These are phyloP conservation scores for Kandelia obovata DNA, from an alignment of 345 rosid genomes.

Conservation along the genomic window DNA sequence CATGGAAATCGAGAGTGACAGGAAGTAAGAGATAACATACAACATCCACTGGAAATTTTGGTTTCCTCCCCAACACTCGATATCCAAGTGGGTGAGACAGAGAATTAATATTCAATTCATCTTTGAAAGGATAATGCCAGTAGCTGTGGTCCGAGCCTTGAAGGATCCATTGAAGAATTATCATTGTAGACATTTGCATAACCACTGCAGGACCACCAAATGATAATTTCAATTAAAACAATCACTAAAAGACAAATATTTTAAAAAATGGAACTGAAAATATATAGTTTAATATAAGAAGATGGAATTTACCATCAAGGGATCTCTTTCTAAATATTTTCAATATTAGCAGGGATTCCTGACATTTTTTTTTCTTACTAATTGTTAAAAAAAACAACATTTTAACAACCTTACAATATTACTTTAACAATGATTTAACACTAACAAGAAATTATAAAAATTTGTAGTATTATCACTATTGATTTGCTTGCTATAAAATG, in stretches of 20 bases:
- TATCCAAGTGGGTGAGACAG: neutral
- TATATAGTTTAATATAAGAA: neutral
- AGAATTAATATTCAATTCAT: neutral
- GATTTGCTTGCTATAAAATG: too few species aligned
- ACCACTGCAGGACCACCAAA: slow-evolving; percentile 14
- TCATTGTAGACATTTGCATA: neutral
- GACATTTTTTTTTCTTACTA: too few species aligned
- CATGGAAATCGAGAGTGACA: neutral
- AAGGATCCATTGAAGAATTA: slow-evolving; percentile 4
- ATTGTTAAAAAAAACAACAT: too few species aligned
- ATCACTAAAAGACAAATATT: slow-evolving; percentile 9
- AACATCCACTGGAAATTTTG: neutral
- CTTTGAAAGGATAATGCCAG: slow-evolving; percentile 6
- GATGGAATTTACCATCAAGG: slow-evolving; percentile 5
- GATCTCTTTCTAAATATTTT: neutral
- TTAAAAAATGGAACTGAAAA: slow-evolving; percentile 4
- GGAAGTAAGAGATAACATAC: neutral
- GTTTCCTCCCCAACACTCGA: neutral
- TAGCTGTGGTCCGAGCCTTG: slow-evolving; percentile 16
- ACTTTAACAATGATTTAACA: too few species aligned
- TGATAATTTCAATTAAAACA: slow-evolving; percentile 10
- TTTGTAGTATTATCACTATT: too few species aligned
- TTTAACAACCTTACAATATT: too few species aligned
- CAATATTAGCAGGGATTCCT: too few species aligned
- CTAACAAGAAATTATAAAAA: too few species aligned